Conservation (phyloP, 345 rosid genomes). For the Lagerstroemia speciosa region DNA sequence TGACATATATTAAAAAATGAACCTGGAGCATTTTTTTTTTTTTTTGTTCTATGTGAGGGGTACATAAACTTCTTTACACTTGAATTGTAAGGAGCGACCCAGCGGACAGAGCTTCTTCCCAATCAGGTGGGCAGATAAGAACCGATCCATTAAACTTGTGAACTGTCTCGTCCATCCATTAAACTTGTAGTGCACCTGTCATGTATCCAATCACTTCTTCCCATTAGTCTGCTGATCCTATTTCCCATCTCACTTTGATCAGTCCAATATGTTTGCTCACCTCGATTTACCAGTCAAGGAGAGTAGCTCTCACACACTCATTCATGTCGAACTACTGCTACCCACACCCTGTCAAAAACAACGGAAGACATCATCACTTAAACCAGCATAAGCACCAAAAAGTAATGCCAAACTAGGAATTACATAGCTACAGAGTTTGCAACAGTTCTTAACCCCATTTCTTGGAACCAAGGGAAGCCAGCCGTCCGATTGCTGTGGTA, state of each 20-base stretch:
- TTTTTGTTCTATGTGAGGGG: no score
- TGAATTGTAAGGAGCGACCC: no score
- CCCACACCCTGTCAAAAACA: constrained; percentile 37
- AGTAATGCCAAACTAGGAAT: neutral
- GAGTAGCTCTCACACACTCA: constrained; percentile 88
- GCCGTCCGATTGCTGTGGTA: no score
- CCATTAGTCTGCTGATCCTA: neutral
- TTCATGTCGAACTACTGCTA: constrained; percentile 60
- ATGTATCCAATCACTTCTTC: neutral
- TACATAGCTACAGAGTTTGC: neutral
- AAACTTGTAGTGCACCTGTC: constrained; percentile 94
- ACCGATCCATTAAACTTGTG: constrained; percentile 83
- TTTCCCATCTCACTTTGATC: neutral
- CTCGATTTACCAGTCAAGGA: constrained; percentile 92
- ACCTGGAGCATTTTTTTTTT: no score
- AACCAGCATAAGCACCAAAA: neutral
- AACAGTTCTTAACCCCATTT: constrained; percentile 46
- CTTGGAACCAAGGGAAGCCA: constrained; percentile 48
- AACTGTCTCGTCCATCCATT: constrained; percentile 93
- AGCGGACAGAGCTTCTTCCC: no score
- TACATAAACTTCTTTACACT: no score
- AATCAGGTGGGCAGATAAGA: constrained; percentile 59
- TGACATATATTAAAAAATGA: no score
- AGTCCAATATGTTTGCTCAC: neutral
- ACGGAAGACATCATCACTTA: neutral